Evolutionary conservation across 495 filamentous ascomycete genomes (phyloP).

Genomic region (Wilcoxina mikolae): DNA sequence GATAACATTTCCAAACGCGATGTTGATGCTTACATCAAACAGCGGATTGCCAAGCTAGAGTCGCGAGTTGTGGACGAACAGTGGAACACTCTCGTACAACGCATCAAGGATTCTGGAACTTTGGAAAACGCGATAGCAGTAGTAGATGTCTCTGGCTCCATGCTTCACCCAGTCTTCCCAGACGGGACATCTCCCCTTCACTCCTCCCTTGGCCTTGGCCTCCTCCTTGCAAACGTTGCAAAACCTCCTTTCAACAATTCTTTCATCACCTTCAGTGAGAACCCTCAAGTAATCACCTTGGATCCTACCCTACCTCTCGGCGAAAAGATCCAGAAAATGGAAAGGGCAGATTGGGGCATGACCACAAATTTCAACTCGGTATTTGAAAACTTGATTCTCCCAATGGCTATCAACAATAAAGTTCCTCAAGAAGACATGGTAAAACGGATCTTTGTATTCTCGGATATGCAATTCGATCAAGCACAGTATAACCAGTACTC

Average conservation of each 20-base stretch:
- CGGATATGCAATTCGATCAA: constrained; percentile 37
- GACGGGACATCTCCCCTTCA: constrained; percentile 36
- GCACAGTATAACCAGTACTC: constrained; percentile 11
- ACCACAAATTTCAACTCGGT: constrained; percentile 36
- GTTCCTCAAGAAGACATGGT: constrained; percentile 35
- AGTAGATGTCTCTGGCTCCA: constrained; percentile 36
- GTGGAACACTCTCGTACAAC: constrained; percentile 37
- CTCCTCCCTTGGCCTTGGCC: constrained; percentile 34
- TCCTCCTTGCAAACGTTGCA: constrained; percentile 35
- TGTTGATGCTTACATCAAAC: neutral
- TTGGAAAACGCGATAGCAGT: constrained; percentile 34
- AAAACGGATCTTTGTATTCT: constrained; percentile 37
- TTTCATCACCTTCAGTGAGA: constrained; percentile 35
- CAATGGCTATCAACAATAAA: constrained; percentile 32
- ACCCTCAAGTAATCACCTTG: constrained; percentile 26
- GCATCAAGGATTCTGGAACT: constrained; percentile 34
- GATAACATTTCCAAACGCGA: neutral
- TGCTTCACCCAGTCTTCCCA: constrained; percentile 27
- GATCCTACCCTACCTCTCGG: constrained; percentile 27
- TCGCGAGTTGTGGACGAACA: constrained; percentile 31
- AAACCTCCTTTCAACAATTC: constrained; percentile 33
- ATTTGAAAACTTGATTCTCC: constrained; percentile 34
- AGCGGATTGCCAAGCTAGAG: constrained; percentile 12
- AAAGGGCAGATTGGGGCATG: constrained; percentile 22
- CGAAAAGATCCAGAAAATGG: constrained; percentile 27